A percentile compares a stretch with the other conserved stretches of the same genome.
phyloP scores from a whole-genome alignment of 2,329 filamentous ascomycete genomes.

The Diaporthe australafricana region DNA sequence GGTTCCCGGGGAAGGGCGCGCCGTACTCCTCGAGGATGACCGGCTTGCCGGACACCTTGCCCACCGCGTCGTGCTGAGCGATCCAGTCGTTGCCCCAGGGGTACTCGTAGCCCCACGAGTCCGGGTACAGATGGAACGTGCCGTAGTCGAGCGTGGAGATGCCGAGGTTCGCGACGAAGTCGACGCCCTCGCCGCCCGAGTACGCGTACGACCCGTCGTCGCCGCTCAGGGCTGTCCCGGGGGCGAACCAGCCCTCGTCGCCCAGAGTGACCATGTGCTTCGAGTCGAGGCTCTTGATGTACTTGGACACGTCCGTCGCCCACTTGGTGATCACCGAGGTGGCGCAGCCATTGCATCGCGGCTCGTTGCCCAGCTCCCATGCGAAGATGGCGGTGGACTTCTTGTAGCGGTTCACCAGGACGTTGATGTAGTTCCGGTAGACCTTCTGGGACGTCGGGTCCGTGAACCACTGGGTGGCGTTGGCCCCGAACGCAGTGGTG shows the following conservation, averaged over 20 bases:
- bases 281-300: conserved; percentile 71
- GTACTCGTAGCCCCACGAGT: conserved; percentile 39
- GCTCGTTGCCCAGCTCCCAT: conserved; percentile 66
- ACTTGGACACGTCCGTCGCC: conserved; percentile 66
- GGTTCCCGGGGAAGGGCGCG: conserved; percentile 32
- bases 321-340: conserved; percentile 69
- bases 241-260: conserved; percentile 59
- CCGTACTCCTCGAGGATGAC: conserved; percentile 38
- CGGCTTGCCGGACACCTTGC: conserved; percentile 33
- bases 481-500: conserved; percentile 64
- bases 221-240: conserved; percentile 40
- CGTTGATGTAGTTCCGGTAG: conserved; percentile 61
- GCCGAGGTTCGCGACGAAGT: conserved; percentile 63
- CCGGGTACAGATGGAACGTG: conserved; percentile 53
- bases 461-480: conserved; percentile 65
- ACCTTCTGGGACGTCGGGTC: conserved; percentile 59
- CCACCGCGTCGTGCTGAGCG: conserved; percentile 32
- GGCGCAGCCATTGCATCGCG: conserved; percentile 70
- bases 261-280: conserved; percentile 72
- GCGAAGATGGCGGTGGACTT: conserved; percentile 60
- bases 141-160: conserved; percentile 65
- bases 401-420: conserved; percentile 59
- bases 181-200: conserved; percentile 60
- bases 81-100: conserved; percentile 35
- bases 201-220: conserved; percentile 59